Conservation (phyloP, 495 filamentous ascomycete species). For the Friedmanniomyces simplex region DNA sequence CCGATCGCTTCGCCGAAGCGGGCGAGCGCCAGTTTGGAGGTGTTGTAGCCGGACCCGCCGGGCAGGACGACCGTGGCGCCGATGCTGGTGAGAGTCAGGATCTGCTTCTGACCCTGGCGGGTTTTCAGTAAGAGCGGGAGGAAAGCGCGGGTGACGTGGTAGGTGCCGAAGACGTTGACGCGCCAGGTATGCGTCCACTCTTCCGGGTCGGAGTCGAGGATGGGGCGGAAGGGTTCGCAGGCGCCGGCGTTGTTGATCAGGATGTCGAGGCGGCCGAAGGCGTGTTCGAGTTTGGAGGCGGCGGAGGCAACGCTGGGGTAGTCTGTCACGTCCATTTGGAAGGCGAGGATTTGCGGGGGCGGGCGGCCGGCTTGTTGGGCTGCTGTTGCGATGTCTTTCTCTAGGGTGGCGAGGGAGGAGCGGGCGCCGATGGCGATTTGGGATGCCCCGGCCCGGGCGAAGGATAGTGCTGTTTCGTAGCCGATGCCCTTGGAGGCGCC, state of each 20-base stretch:
- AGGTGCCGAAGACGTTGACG: conserved; percentile 40
- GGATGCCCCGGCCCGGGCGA: conserved; percentile 22
- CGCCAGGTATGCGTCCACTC: conserved; percentile 39
- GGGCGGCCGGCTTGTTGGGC: conserved; percentile 30
- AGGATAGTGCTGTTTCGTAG: conserved; percentile 22
- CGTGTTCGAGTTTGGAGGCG: conserved; percentile 24
- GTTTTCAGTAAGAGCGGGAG: conserved; percentile 34
- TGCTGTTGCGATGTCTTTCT: conserved; percentile 29
- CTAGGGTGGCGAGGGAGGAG: conserved; percentile 30
- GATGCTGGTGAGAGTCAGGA: conserved; percentile 38
- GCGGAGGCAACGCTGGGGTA: conserved; percentile 30
- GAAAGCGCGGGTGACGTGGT: conserved; percentile 35
- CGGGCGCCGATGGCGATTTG: conserved; percentile 34
- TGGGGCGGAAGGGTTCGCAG: conserved; percentile 27
- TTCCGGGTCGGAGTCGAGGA: conserved; percentile 37
- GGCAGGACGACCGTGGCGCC: conserved; percentile 31
- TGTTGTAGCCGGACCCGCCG: conserved; percentile 35
- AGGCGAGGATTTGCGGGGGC: conserved; percentile 32
- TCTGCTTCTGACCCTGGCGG: conserved; percentile 28
- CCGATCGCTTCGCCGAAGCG: conserved; percentile 39
- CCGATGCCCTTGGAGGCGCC: conserved; percentile 28
- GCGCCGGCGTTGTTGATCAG: too few species aligned
- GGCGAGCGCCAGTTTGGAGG: conserved; percentile 40
- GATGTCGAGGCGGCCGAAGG: conserved; percentile 36
- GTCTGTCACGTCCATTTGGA: conserved; percentile 38